phyloP scores from a whole-genome alignment of 2,329 filamentous ascomycete species.

The Hypocreales sp. region DNA sequence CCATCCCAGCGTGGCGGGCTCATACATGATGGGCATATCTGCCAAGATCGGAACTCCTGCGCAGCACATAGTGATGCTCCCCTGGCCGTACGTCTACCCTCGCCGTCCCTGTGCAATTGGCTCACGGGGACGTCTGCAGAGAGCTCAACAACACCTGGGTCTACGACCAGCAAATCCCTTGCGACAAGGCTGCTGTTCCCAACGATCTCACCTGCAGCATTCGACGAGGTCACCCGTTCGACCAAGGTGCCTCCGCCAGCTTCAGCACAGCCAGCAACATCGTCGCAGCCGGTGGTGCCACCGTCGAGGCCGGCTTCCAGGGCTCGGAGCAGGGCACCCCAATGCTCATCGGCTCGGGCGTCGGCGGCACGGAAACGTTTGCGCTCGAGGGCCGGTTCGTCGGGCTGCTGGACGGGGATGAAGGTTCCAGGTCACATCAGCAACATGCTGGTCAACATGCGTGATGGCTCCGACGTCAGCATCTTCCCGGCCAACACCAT shows the following conservation, averaged over 20 bases:
- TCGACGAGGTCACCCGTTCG: background rate
- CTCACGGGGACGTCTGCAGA: constrained; percentile 9
- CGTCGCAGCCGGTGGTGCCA: constrained; percentile 7
- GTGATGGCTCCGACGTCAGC: too few species aligned
- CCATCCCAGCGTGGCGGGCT: constrained; percentile 7
- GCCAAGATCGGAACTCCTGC: constrained; percentile 10
- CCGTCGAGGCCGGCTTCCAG: constrained; percentile 4
- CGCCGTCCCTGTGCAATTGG: too few species aligned
- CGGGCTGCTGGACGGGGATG: too few species aligned
- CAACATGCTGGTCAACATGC: too few species aligned
- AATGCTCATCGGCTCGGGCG: constrained; percentile 8
- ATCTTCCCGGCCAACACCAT: too few species aligned
- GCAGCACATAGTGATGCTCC: constrained; percentile 13
- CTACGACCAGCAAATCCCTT: constrained; percentile 13
- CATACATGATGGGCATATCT: constrained; percentile 12
- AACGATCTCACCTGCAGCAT: background rate
- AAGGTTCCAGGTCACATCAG: too few species aligned
- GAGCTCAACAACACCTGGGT: constrained; percentile 20
- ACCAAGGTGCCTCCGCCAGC: constrained; percentile 1
- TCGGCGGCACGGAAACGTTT: constrained; percentile 5
- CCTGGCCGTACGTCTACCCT: constrained; percentile 13
- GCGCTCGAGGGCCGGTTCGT: too few species aligned
- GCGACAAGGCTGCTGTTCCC: constrained; percentile 4
- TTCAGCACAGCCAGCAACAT: constrained; percentile 5
- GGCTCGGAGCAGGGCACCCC: constrained; percentile 8